Conservation (phyloP, 2,329 filamentous ascomycete genomes). For the Nannizzia gypsea region DNA sequence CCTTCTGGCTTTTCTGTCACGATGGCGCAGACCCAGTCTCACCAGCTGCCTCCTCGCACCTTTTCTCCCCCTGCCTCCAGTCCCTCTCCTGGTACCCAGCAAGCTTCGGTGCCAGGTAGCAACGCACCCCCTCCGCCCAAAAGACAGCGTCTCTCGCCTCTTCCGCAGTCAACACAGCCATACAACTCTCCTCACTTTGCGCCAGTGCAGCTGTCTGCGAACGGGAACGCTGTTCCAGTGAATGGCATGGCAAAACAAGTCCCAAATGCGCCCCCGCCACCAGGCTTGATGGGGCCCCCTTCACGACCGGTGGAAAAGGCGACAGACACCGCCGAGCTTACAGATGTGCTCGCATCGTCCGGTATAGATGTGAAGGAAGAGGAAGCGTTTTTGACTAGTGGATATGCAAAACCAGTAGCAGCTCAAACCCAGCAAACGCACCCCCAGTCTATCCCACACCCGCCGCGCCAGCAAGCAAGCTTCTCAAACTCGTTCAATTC, state of each 20-base stretch:
- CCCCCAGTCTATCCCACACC: conserved; percentile 7
- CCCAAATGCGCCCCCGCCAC: conserved; percentile 24
- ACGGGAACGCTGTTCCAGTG: conserved; percentile 31
- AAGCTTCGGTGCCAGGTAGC: conserved; percentile 35
- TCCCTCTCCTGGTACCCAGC: conserved; percentile 45
- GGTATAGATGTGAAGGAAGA: conserved; percentile 81
- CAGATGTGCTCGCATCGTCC: conserved; percentile 71
- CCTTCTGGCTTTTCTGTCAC: conserved; percentile 17
- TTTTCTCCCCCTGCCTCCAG: conserved; percentile 54
- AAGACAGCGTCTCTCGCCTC: conserved; percentile 58
- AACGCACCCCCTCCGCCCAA: conserved; percentile 52
- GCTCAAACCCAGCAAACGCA: conserved; percentile 38
- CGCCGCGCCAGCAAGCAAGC: conserved; percentile 28
- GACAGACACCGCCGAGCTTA: conserved; percentile 55
- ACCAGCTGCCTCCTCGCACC: conserved; percentile 40
- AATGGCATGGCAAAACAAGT: conserved; percentile 41
- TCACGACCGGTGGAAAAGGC: conserved; percentile 44
- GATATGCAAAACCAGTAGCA: conserved; percentile 37
- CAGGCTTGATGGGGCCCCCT: conserved; percentile 51
- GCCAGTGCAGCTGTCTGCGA: conserved; percentile 35
- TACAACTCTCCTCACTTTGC: conserved; percentile 48
- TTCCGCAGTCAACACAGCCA: conserved; percentile 50
- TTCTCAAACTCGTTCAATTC: conserved; percentile 32
- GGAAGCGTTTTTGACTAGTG: conserved; percentile 63
- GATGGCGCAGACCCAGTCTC: conserved; percentile 52